Evolutionary conservation across 1,284 basidiomycete species (phyloP), one percentile per base, ranked within the genome.

Genomic region (Ustilago crameri): DNA sequence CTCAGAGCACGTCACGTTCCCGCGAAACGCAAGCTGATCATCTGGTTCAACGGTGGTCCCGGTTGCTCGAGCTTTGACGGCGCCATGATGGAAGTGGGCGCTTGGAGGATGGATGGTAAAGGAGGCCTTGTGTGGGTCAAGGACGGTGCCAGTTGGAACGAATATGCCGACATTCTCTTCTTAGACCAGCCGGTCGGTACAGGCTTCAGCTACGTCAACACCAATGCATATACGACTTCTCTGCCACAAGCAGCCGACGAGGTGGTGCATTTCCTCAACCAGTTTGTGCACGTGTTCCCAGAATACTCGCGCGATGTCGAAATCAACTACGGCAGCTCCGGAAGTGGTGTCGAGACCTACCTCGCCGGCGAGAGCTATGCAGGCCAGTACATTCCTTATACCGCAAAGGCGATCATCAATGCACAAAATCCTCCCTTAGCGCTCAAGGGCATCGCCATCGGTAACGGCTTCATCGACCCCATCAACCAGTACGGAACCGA

Each of bases 41-140:
- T 98, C 80, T 98, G 95, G 95, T 93, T 97, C 83, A 98, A 98
- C 84, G 95, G 93, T 41, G 95, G 92, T 18, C 95, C 93, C 18
- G 95, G 96, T 37, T 98, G 95, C 83, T 96, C 93, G 0, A 94
- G 92, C 3, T 97, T 98, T 81, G 95, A 98, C 79, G 95, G 95
- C 5, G 87, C 94, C 32, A 91, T 99, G 90, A 96, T 99, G 94
- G 95, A 99, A 81, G 87, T 95, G 20, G 95, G 95, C 0, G 95
- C 95, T 4, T 95, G 94, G 56, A 60, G 77, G 20, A 70, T 90
- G 74, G 91, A 93, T 84, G 90, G 89, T 7, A 86, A 90, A n/a
- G 91, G 91, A 23, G 90, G 91, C 15, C 87, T 97, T 59, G 88
- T 88, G 69, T 88, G 90, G 52, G 72, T 76, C 37, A 55, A 58